Evolutionary conservation across 768 basidiomycete species (phyloP).

Genomic region (Leccinum rimulosum): DNA sequence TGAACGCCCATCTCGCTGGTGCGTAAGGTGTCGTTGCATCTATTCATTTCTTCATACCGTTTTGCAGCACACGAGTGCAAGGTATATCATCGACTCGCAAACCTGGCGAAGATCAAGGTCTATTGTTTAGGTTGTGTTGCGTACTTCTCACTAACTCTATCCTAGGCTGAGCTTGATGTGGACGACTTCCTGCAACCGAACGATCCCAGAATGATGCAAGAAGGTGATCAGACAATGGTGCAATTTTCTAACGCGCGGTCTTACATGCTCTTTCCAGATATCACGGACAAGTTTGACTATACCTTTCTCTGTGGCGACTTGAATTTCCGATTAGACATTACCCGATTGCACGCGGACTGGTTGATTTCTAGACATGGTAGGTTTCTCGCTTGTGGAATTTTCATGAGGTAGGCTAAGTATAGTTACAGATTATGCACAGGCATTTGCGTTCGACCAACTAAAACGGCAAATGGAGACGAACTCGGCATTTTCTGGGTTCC

Average conservation of each 20-base stretch:
- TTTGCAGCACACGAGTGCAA: slow-evolving; percentile 71
- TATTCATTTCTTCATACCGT: not conserved
- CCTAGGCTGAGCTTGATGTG: slow-evolving; percentile 68
- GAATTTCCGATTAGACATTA: slow-evolving; percentile 87
- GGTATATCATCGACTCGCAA: slow-evolving; percentile 75
- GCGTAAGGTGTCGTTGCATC: slow-evolving; percentile 5
- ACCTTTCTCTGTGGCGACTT: slow-evolving; percentile 89
- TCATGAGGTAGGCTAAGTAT: slow-evolving; percentile 8
- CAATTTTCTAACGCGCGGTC: slow-evolving; percentile 3
- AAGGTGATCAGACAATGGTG: slow-evolving; percentile 46
- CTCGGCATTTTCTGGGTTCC: slow-evolving; percentile 71
- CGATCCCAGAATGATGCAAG: slow-evolving; percentile 65
- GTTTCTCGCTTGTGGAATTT: slow-evolving; percentile 4
- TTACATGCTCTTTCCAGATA: slow-evolving; percentile 39
- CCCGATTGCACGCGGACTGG: slow-evolving; percentile 93
- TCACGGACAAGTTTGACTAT: slow-evolving; percentile 87
- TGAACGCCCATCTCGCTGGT: slow-evolving; percentile 92
- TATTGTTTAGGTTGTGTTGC: not conserved
- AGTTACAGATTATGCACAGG: slow-evolving; percentile 70
- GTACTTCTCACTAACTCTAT: slow-evolving; percentile 3
- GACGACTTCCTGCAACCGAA: slow-evolving; percentile 69
- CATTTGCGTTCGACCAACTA: slow-evolving; percentile 89
- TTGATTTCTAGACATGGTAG: slow-evolving; percentile 77
- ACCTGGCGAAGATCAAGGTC: slow-evolving; percentile 87
- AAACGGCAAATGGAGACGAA: slow-evolving; percentile 69